A percentile compares a stretch with the other conserved stretches of the same genome.
Conservation (phyloP, 2,329 filamentous ascomycete genomes). For the Alternaria sp. region DNA sequence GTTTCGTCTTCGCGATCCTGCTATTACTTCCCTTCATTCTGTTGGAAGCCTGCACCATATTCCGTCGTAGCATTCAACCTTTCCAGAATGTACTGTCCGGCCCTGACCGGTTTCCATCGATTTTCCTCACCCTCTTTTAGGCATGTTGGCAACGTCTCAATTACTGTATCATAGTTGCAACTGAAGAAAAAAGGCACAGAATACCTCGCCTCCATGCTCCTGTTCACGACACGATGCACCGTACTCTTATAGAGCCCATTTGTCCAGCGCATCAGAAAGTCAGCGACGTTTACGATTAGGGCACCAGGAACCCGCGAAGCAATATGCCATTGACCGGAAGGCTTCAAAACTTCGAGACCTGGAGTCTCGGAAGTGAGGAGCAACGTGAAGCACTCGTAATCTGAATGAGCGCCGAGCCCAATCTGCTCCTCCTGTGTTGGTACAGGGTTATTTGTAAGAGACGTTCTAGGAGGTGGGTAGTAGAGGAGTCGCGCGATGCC, state of each 20-base stretch:
- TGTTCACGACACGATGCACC: conserved; percentile 59
- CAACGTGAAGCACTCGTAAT: conserved; percentile 48
- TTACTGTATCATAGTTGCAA: conserved; percentile 52
- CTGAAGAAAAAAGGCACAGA: conserved; percentile 60
- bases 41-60: conserved; percentile 38
- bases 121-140: conserved; percentile 42
- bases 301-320: conserved; percentile 53
- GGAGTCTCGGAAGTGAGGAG: conserved; percentile 40
- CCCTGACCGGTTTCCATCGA: conserved; percentile 48
- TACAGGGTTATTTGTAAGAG: conserved; percentile 13
- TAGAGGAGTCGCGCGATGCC: conserved; percentile 53
- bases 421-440: conserved; percentile 35
- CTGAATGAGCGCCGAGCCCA: conserved; percentile 51
- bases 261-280: conserved; percentile 61
- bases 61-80: conserved; percentile 46
- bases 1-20: background rate
- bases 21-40: background rate
- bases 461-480: conserved; percentile 46
- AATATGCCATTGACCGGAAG: conserved; percentile 40
- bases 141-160: conserved; percentile 52
- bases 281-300: conserved; percentile 63
- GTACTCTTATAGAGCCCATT: conserved; percentile 61
- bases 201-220: conserved; percentile 50
- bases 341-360: conserved; percentile 47
- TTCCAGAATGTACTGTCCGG: conserved; percentile 53